Conservation (phyloP, 108 stramenopile species). For the Fistulifera pelliculosa region DNA sequence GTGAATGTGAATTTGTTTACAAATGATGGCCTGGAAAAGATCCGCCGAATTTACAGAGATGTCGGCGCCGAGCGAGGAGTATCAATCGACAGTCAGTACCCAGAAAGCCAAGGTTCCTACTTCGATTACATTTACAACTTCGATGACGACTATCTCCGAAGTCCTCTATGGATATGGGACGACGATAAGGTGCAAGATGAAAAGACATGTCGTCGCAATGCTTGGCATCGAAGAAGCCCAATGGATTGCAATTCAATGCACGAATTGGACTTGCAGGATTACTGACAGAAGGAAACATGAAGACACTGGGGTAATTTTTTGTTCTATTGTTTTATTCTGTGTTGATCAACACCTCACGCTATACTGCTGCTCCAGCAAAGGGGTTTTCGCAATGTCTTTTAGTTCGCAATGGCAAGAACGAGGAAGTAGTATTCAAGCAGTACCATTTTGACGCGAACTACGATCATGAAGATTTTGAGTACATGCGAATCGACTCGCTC, state of each 20-base stretch:
- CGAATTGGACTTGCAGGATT: conserved; percentile 11
- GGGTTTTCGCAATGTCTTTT: no score
- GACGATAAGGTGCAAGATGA: conserved; percentile 6
- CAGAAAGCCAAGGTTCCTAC: no score
- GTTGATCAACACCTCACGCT: no score
- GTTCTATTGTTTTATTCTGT: not conserved
- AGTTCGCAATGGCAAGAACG: not conserved
- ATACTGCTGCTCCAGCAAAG: no score
- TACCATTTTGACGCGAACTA: not conserved
- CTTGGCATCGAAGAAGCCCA: conserved; percentile 30
- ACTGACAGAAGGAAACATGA: not conserved
- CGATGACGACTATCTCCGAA: conserved; percentile 18
- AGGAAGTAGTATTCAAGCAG: not conserved
- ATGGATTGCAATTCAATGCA: conserved; percentile 49
- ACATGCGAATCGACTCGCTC: conserved; percentile 1
- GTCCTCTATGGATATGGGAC: not conserved
- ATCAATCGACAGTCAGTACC: no score
- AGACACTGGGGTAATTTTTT: not conserved
- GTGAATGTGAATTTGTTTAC: no score
- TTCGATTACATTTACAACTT: conserved; percentile 21
- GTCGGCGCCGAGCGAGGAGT: no score
- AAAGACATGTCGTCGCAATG: conserved; percentile 22
- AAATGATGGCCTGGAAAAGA: no score
- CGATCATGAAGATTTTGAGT: conserved; percentile 2
- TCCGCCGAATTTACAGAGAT: no score